phyloP scores from a whole-genome alignment of 1,284 basidiomycete species.

The Ceratobasidium sp. region DNA sequence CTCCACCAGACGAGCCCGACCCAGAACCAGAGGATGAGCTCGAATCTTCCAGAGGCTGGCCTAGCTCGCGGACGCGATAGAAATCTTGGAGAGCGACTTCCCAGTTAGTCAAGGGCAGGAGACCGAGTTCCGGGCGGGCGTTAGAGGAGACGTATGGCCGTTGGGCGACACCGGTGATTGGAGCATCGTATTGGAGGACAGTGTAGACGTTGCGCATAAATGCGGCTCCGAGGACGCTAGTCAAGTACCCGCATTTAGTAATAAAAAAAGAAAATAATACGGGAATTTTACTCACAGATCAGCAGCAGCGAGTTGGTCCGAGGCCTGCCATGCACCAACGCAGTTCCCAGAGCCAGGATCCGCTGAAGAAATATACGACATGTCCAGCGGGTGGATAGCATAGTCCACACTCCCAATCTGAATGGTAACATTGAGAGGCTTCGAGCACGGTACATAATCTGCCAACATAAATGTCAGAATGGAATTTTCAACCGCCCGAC shows the following conservation, averaged over 20 bases:
- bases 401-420: slow-evolving; percentile 37
- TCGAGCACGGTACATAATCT: slow-evolving; percentile 45
- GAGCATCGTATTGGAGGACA: slow-evolving; percentile 42
- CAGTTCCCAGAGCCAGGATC: slow-evolving; percentile 41
- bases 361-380: slow-evolving; percentile 27
- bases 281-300: slow-evolving; percentile 41
- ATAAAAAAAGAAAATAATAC: too few relatives aligned
- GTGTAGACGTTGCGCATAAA: slow-evolving; percentile 46
- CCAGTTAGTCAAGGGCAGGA: slow-evolving; percentile 44
- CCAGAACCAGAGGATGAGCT: slow-evolving; percentile 4
- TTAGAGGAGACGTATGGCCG: slow-evolving; percentile 1
- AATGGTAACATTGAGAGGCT: slow-evolving; percentile 43
- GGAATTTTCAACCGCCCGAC: not conserved
- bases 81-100: slow-evolving; percentile 43
- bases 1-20: slow-evolving; percentile 9
- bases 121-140: slow-evolving; percentile 40
- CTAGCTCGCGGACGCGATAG: slow-evolving; percentile 42
- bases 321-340: slow-evolving; percentile 44
- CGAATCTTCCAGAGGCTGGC: slow-evolving; percentile 31
- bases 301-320: slow-evolving; percentile 14
- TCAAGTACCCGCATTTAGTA: not conserved
- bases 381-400: slow-evolving; percentile 45
- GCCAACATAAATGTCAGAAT: slow-evolving; percentile 12
- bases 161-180: slow-evolving; percentile 8
- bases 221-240: slow-evolving; percentile 43